Percentiles rank a stretch among this genome's conserved stretches.
Evolutionary conservation across 2,329 filamentous ascomycete genomes (phyloP).

Genomic region (Lecanicillium sp.): DNA sequence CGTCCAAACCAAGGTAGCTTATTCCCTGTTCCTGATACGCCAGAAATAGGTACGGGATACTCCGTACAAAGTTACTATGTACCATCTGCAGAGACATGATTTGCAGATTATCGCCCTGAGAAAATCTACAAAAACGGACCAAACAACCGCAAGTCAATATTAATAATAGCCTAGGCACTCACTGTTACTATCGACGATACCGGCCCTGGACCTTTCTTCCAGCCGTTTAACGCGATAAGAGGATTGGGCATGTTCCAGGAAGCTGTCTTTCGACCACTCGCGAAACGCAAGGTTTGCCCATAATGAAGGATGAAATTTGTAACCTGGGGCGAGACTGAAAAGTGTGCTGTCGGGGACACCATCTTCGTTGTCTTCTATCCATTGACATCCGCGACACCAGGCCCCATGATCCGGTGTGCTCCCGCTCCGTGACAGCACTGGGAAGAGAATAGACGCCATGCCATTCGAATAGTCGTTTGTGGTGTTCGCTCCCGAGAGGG

Average conservation of each 20-base stretch:
- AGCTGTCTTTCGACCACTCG: slow-evolving; percentile 5
- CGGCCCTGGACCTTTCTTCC: no score
- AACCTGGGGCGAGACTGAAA: not conserved
- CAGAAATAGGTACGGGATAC: no score
- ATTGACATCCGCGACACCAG: slow-evolving; percentile 1
- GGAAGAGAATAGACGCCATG: slow-evolving; percentile 3
- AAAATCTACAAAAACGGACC: no score
- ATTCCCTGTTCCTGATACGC: no score
- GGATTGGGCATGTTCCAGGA: not conserved
- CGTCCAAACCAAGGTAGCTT: no score
- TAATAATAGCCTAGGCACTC: no score
- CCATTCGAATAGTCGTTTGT: not conserved
- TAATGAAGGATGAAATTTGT: not conserved
- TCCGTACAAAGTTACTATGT: no score
- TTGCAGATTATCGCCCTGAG: no score
- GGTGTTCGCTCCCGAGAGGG: not conserved
- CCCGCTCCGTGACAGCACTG: not conserved
- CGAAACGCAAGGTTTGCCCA: not conserved
- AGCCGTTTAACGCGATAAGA: no score
- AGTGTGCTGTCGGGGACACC: not conserved
- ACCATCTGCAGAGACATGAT: no score
- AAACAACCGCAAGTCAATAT: no score
- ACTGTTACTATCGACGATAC: no score
- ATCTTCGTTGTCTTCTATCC: not conserved
- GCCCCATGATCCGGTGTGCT: not conserved